phyloP scores from a whole-genome alignment of 1,284 basidiomycete genomes.

The Puccinia novopanici region DNA sequence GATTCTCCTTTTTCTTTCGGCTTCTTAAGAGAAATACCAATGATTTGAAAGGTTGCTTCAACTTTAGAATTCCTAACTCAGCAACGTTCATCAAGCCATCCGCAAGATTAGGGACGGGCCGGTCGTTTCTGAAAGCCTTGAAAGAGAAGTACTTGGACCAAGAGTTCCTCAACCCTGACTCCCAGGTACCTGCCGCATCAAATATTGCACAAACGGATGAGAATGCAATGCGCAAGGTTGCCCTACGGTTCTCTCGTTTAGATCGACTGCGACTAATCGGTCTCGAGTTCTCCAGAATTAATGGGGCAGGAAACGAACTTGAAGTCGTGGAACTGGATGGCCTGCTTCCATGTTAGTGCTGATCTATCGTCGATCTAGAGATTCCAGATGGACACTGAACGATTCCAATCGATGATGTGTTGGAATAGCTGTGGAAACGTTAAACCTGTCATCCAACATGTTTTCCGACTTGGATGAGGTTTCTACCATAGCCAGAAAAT shows the following conservation, averaged over 20 bases:
- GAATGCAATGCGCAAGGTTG: conserved; percentile 1
- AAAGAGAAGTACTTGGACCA: conserved; percentile 23
- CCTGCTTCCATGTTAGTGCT: conserved; percentile 15
- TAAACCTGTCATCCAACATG: conserved; percentile 19
- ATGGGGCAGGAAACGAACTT: not conserved
- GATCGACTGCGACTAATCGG: conserved; percentile 17
- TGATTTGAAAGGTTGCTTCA: conserved; percentile 1
- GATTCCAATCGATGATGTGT: not conserved
- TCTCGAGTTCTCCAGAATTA: conserved; percentile 13
- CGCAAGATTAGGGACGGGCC: not conserved
- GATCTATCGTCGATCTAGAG: not conserved
- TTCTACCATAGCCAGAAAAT: conserved; percentile 3
- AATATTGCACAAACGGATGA: not conserved
- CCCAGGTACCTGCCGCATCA: not conserved
- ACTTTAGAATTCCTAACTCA: conserved; percentile 9
- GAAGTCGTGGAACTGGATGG: conserved; percentile 4
- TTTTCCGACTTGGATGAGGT: conserved; percentile 21
- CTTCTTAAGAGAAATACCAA: not conserved
- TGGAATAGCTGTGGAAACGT: conserved; percentile 6
- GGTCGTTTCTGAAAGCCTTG: conserved; percentile 8
- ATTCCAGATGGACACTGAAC: no score
- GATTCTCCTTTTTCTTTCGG: not conserved
- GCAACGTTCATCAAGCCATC: conserved; percentile 25
- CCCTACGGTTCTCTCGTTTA: conserved; percentile 6
- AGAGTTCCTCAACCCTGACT: not conserved